Evolutionary conservation across 2,329 filamentous ascomycete genomes (phyloP), one percentile per base, ranked within the genome.

Genomic region (Colletotrichum kahawae): DNA sequence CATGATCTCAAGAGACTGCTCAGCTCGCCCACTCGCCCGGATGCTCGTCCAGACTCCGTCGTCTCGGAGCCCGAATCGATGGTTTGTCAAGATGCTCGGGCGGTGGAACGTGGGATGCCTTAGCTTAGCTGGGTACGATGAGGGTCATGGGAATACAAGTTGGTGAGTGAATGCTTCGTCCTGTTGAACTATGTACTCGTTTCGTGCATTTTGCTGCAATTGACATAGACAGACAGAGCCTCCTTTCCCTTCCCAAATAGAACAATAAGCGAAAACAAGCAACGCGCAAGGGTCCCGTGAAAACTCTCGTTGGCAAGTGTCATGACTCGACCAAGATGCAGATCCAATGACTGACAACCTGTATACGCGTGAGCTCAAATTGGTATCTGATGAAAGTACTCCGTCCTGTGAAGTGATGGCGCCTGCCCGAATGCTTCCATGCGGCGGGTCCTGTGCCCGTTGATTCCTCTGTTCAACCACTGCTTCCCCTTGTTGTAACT

Each of bases 361-460:
- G 73, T 73, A 73, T 73, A 68, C 73, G 63, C 69, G 70, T 68
- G 72, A 73, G 73, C 70, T 75, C 48, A 75, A 75, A 75, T 73
- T 75, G 73, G 73, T 75, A 75, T 73, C 64, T 59, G 64, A 72
- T 75, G 62, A 75, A 71, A 62, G 68, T 71, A 64, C 70, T 68
- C 73, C 73, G 73, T 63, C 62, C 34, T 34, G 34, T 75, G 69
- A 73, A 59, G 64, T 73, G 48, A 75, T 75, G 73, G 73, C 73
- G 57, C 69, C 70, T 68, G 63, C 63, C 33, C 43, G 69, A 71
- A 75, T 73, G 70, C 64, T 68, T 51, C 64, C 63, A 48, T 68
- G 73, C 57, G 29, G 57, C 57, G 57, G 48, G 63, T 36, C 71
- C 29, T 62, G 29, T 38, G 62, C 59, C 66, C 62, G 66, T 60